Evolutionary conservation across 2,329 filamentous ascomycete species (phyloP).

Genomic region (Dactylellina cionopaga): DNA sequence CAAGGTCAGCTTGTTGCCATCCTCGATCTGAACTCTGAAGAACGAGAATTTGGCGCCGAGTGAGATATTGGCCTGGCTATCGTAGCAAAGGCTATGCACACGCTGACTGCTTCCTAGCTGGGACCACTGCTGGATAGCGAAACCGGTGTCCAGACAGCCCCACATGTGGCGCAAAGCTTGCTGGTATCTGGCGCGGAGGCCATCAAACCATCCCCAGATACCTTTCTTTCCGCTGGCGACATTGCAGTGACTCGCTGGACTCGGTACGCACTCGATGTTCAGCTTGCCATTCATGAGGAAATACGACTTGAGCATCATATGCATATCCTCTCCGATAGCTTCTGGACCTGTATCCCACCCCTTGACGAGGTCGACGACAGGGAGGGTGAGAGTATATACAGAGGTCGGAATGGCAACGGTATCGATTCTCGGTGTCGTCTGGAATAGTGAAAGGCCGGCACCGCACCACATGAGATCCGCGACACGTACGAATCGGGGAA

Average conservation of each 20-base stretch:
- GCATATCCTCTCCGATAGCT: conserved; percentile 78
- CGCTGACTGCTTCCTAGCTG: conserved; percentile 70
- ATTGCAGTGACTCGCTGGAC: conserved; percentile 78
- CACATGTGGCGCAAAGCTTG: conserved; percentile 80
- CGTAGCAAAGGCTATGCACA: conserved; percentile 68
- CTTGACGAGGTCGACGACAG: conserved; percentile 73
- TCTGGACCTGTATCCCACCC: conserved; percentile 77
- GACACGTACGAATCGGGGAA: conserved; percentile 74
- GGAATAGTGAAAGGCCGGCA: conserved; percentile 69
- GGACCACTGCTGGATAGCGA: conserved; percentile 68
- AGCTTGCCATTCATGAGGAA: conserved; percentile 77
- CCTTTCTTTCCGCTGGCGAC: conserved; percentile 71
- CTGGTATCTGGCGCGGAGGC: conserved; percentile 74
- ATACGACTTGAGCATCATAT: conserved; percentile 83
- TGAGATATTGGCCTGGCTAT: conserved; percentile 68
- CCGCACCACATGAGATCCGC: conserved; percentile 78
- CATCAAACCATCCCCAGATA: conserved; percentile 67
- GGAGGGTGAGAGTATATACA: conserved; percentile 76
- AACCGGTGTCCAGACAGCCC: conserved; percentile 76
- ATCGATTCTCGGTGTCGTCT: conserved; percentile 33
- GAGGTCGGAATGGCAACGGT: conserved; percentile 76
- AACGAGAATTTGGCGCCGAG: conserved; percentile 56
- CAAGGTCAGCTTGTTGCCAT: conserved; percentile 42
- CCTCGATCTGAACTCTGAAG: conserved; percentile 43
- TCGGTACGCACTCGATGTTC: conserved; percentile 71